phyloP scores from a whole-genome alignment of 2,329 filamentous ascomycete species.

The Scytalidium lignicola region DNA sequence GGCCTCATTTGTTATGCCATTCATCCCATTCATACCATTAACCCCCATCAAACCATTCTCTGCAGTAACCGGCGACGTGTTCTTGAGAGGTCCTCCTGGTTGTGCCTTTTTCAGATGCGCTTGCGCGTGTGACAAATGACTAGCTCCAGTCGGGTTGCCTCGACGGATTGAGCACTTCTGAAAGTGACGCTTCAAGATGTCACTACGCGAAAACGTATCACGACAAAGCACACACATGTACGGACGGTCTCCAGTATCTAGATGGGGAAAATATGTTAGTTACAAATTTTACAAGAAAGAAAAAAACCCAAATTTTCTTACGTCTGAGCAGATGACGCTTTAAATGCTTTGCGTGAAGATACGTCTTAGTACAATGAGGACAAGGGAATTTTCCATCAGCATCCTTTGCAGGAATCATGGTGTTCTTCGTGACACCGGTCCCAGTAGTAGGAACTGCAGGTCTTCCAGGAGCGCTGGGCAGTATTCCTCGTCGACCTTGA shows the following conservation, averaged over 20 bases:
- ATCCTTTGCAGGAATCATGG: slow-evolving; percentile 87
- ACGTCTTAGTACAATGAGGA: slow-evolving; percentile 97
- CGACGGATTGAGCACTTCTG: slow-evolving; percentile 97
- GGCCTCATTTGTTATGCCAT: slow-evolving; percentile 51
- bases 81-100: slow-evolving; percentile 46
- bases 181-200: slow-evolving; percentile 98
- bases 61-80: slow-evolving; percentile 46
- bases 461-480: slow-evolving; percentile 84
- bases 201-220: slow-evolving; percentile 95
- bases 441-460: slow-evolving; percentile 71
- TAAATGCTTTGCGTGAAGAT: slow-evolving; percentile 93
- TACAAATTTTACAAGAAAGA: not conserved
- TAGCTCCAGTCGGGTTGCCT: slow-evolving; percentile 91
- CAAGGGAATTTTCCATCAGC: slow-evolving; percentile 97
- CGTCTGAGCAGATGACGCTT: slow-evolving; percentile 94
- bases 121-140: slow-evolving; percentile 88
- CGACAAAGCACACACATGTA: slow-evolving; percentile 98
- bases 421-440: slow-evolving; percentile 66
- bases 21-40: slow-evolving; percentile 56
- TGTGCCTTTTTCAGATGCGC: slow-evolving; percentile 79
- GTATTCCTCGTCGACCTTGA: slow-evolving; percentile 83
- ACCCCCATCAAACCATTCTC: slow-evolving; percentile 57
- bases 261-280: not conserved
- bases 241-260: slow-evolving; percentile 94
- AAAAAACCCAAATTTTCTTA: slow-evolving; percentile 47